Base-by-base conservation (phyloP, 306 rosid species). In the Delonix regia region DNA sequence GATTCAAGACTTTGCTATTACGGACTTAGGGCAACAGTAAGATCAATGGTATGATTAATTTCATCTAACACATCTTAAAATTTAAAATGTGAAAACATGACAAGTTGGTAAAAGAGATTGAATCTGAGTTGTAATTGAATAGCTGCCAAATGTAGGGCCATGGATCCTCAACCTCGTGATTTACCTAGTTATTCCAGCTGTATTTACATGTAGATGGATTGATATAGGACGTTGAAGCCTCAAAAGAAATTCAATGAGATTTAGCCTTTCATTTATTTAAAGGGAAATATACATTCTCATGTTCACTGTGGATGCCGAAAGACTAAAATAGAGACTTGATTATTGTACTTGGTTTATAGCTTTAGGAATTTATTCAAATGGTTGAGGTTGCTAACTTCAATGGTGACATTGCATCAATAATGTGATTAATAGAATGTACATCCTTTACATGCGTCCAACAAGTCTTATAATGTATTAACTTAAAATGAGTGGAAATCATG, bases 211-310 rank as follows among this genome's bases (percentile, higher is more conserved):
- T 48, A 48, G 74, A 48, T 27, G 44, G 74, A 68, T 28, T 48
- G 13, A 18, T 27, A 47, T n/a, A 28, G 15, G 16, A 16, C 9
- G 28, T 18, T 47, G 15, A 48, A 69, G 2, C 44, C 59, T 69
- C 44, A 48, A 3, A 15, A 42, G 44, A 69, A 69, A 69, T 69
- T 69, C 18, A 27, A 45, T 25, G 42, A 30, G 24, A 27, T 28
- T 44, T 69, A 47, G 25, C 42, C n/a, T 65, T 66, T 51, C 38
- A 28, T 11, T 76, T 63, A 12, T 62, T 63, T 76, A 59, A 48
- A 64, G 38, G 51, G 42, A 62, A 33, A 33, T 12, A 21, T 8
- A 27, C 22, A 53, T 62, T 63, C 5, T 75, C 39, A 48, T 61
- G 60, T 61, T 28, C 24, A 6, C 7, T 61, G 22, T 48, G n/a